Evolutionary conservation across 164 flowering plant species (phyloP), one percentile per base, ranked within the genome.

Genomic region (Warburgia ugandensis): DNA sequence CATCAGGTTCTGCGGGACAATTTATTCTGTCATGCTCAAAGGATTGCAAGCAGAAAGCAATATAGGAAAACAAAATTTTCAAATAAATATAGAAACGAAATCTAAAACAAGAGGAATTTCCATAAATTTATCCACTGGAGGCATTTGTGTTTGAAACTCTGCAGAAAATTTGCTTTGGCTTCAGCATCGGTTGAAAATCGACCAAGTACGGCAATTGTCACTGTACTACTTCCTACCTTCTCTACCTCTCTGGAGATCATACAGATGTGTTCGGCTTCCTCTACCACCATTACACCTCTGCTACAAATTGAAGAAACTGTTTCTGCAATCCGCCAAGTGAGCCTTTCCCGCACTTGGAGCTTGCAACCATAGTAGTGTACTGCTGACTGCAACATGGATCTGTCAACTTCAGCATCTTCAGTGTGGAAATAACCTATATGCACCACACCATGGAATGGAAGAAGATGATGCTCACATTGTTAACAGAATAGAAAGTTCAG

Each of bases 291-390:
- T 35, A 89, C 80, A 61, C 82, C 90, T 42, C 41, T 68, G 6
- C 84, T 83, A 42, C 78, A 65, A 4, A 76, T 21, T 1, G 81
- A 70, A 28, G 91, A 73, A 59, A 76, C 82, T 0, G 89, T 77
- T 69, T 94, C 94, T 1, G 95, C 95, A 52, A 94, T 84, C 73
- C 86, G 97, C 69, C 86, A 64, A 22, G 91, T 86, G 12, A 94
- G 78, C 59, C 97, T 74, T 67, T 94, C 99, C 61, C 89, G 99
- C 20, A 94, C 94, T 71, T 94, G 99, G 51, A 94, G 99, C 76
- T 83, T 81, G 69, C 77, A 82, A 38, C 95, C 90, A 68, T 77
- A 68, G 40, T 79, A 86, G 57, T 81, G 84, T 19, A 86, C 94
- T 46, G 89, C 65, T 4, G 89, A 78, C 64, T 82, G 86, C 39